phyloP scores from a whole-genome alignment of 2,329 filamentous ascomycete genomes.

The Aspergillus piperis region DNA sequence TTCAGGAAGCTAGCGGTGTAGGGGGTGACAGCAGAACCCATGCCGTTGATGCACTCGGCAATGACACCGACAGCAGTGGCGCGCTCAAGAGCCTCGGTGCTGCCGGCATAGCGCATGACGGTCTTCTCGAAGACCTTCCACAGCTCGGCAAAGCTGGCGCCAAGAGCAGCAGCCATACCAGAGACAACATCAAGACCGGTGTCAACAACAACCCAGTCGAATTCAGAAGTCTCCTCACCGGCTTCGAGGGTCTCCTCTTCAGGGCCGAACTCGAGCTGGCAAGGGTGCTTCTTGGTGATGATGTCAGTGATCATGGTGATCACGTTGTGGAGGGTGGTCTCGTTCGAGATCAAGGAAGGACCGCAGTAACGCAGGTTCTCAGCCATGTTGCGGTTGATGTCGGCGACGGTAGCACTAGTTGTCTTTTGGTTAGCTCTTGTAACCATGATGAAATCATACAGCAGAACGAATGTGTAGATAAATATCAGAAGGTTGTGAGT shows the following conservation, averaged over 20 bases:
- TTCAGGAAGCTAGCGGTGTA: conserved; percentile 77
- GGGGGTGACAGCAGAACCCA: conserved; percentile 77
- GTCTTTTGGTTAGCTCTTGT: conserved; percentile 46
- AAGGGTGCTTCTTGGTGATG: conserved; percentile 86
- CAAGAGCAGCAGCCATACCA: conserved; percentile 79
- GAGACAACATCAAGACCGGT: conserved; percentile 89
- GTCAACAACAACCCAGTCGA: conserved; percentile 96
- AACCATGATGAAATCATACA: conserved; percentile 18
- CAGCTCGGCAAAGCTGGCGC: conserved; percentile 76
- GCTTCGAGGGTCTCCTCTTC: conserved; percentile 75
- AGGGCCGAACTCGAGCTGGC: conserved; percentile 85
- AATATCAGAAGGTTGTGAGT: conserved; percentile 42
- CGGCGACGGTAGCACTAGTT: conserved; percentile 78
- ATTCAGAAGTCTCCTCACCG: conserved; percentile 82
- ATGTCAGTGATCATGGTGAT: conserved; percentile 74
- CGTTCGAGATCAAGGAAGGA: conserved; percentile 75
- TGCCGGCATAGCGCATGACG: conserved; percentile 82
- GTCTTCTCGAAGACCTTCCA: conserved; percentile 97
- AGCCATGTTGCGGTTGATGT: conserved; percentile 91
- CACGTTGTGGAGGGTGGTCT: conserved; percentile 72
- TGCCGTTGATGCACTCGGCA: conserved; percentile 84
- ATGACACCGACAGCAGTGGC: conserved; percentile 89
- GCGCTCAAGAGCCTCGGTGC: conserved; percentile 82
- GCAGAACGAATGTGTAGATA: conserved; percentile 22
- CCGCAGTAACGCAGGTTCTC: conserved; percentile 89